Conservation (phyloP, 2,329 filamentous ascomycete genomes). For the Proliferodiscus dingleyae region DNA sequence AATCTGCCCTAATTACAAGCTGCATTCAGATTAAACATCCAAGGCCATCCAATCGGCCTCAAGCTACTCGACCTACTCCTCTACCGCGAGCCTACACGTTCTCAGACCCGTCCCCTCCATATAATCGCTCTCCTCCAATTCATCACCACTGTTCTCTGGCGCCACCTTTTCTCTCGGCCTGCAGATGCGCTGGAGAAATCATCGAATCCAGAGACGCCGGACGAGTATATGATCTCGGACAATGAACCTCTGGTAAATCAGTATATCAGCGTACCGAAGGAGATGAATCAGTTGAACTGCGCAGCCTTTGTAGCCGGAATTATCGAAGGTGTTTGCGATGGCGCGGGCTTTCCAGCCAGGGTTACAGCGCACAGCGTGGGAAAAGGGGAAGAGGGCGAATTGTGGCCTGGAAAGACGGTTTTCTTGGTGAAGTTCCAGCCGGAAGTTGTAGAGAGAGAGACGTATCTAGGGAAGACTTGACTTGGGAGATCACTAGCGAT, state of each 20-base stretch:
- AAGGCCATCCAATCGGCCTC: conserved; percentile 90
- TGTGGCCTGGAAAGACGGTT: conserved; percentile 96
- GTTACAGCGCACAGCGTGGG: conserved; percentile 83
- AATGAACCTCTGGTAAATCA: conserved; percentile 95
- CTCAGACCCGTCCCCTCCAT: conserved; percentile 73
- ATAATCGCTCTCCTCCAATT: conserved; percentile 92
- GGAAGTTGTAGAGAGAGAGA: conserved; percentile 90
- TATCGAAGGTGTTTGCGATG: conserved; percentile 93
- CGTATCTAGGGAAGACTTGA: conserved; percentile 60
- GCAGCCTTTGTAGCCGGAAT: conserved; percentile 93
- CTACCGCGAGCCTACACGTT: conserved; percentile 68
- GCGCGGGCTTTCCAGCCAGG: conserved; percentile 79
- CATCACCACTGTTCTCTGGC: conserved; percentile 89
- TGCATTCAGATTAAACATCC: conserved; percentile 68
- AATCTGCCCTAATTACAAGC: conserved; percentile 3
- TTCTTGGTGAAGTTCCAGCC: conserved; percentile 89
- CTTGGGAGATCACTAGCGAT: conserved; percentile 3
- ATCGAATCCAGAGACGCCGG: conserved; percentile 72
- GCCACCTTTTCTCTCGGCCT: conserved; percentile 83
- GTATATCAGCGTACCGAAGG: conserved; percentile 86
- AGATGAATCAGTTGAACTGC: conserved; percentile 96
- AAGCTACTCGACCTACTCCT: conserved; percentile 94
- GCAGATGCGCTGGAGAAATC: conserved; percentile 92
- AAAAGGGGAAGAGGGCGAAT: conserved; percentile 56
- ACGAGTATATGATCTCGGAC: conserved; percentile 99